A percentile compares a stretch with the other conserved stretches of the same genome.
phyloP scores from a whole-genome alignment of 352 stramenopile species.

The Pseudoperonospora humuli region DNA sequence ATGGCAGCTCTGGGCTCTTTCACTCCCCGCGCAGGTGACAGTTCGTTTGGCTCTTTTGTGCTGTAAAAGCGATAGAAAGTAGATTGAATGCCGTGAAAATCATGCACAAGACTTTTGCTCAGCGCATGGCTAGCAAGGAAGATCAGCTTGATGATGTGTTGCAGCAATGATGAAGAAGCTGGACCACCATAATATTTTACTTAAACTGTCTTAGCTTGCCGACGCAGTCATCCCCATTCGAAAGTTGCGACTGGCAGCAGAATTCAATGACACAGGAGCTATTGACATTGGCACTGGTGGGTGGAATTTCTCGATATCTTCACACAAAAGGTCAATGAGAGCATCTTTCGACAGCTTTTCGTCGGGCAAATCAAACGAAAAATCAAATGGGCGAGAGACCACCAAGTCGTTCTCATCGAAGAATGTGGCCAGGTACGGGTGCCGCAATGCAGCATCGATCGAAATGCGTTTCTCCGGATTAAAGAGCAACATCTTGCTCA shows the following conservation, averaged over 20 bases:
- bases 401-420: constrained; percentile 68
- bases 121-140: constrained; percentile 82
- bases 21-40: constrained; percentile 14
- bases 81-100: constrained; percentile 85
- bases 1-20: constrained; percentile 5
- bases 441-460: constrained; percentile 40
- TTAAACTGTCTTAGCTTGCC: constrained; percentile 22
- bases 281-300: constrained; percentile 19
- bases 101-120: constrained; percentile 85
- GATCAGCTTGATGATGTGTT: constrained; percentile 78
- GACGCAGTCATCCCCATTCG: constrained; percentile 45
- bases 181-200: constrained; percentile 78
- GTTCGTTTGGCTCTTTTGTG: constrained; percentile 20
- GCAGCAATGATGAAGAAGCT: constrained; percentile 94
- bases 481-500: constrained; percentile 62
- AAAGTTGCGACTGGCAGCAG: constrained; percentile 31
- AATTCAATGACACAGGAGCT: constrained; percentile 12
- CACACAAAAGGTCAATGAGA: constrained; percentile 44
- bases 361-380: constrained; percentile 59
- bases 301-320: constrained; percentile 61
- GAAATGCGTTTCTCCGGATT: constrained; percentile 71
- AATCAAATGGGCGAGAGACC: constrained; percentile 39
- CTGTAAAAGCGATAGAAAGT: constrained; percentile 60
- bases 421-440: constrained; percentile 81
- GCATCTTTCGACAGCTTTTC: constrained; percentile 55